These are phyloP conservation scores for Populus davidiana DNA, from an alignment of 345 rosid genomes.

Conservation along the genomic window DNA sequence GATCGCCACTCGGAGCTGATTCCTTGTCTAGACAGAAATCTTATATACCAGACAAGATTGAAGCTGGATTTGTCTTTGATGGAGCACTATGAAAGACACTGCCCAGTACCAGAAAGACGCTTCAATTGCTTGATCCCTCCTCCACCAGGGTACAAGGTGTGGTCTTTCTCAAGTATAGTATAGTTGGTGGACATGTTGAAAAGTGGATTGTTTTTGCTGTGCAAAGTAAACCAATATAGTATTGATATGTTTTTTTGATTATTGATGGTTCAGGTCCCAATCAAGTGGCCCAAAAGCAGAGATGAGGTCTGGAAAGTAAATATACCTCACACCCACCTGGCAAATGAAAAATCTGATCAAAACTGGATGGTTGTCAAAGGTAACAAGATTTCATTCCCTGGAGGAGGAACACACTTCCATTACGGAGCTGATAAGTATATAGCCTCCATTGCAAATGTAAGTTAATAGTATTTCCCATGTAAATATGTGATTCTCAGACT, in stretches of 20 bases:
- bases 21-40: slow-evolving; percentile 91
- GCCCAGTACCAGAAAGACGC: slow-evolving; percentile 90
- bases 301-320: slow-evolving; percentile 99
- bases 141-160: slow-evolving; percentile 89
- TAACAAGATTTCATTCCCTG: slow-evolving; percentile 86
- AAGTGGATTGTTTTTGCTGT: not conserved
- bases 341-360: slow-evolving; percentile 97
- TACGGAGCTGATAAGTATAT: slow-evolving; percentile 98
- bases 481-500: not conserved
- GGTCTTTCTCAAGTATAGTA: not conserved
- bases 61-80: slow-evolving; percentile 88
- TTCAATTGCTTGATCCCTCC: slow-evolving; percentile 98
- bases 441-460: slow-evolving; percentile 90
- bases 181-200: not conserved
- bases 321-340: slow-evolving; percentile 99
- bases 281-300: slow-evolving; percentile 98
- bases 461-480: slow-evolving; percentile 4
- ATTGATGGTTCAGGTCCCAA: slow-evolving; percentile 59
- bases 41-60: slow-evolving; percentile 88
- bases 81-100: slow-evolving; percentile 99
- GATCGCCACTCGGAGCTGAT: slow-evolving; percentile 91
- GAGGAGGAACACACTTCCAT: slow-evolving; percentile 99
- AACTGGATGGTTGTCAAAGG: slow-evolving; percentile 99
- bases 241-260: not conserved
- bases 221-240: not conserved